Evolutionary conservation across 2,329 filamentous ascomycete genomes (phyloP), one percentile per base, ranked within the genome.

Genomic region (Alternaria conjuncta): DNA sequence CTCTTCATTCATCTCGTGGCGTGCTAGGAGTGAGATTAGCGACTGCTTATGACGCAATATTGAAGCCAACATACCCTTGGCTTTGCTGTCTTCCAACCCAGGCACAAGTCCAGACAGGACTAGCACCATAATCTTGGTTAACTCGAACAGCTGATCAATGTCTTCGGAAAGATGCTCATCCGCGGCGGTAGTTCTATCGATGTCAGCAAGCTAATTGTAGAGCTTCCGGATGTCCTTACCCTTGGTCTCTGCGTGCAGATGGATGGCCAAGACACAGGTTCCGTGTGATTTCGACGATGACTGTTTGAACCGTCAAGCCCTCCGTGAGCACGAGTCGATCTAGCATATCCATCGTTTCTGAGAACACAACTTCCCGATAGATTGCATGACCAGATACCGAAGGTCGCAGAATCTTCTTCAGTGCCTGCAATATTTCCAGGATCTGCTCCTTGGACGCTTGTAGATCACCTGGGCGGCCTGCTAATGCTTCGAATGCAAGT

Each of bases 321-420:
- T 98, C 95, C 0, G 95, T 99, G 63, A 99, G 86, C 5, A 96
- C 94, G 41, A 99, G 88, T 7, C 96, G 89, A 79, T 98, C 95
- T 5, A 99, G 87, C 57, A 97, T 88, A 73, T 99, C 96, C 90
- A 98, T 97, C 0, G 94, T 97, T 82, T 99, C 96, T 0, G 94
- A 92, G 78, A 99, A 99, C 49, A 99, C 92, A 8, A 94, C 93
- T 60, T 97, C 94, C 72, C 96, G 91, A 75, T 98, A 99, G 67
- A 99, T 97, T 6, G 96, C 95, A 79, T 97, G 94, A 3, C 96
- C 96, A 45, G 94, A 97, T 13, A 99, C 95, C 55, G 94, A 93
- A 4, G 96, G 96, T 60, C 96, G 92, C 15, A 99, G 80, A 47
- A 99, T 99, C 84, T 97, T 97, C 83, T 96, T 96, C 45, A 99